phyloP scores from a whole-genome alignment of 129 eudicot genomes.

The Chrysanthemum makinoi region DNA sequence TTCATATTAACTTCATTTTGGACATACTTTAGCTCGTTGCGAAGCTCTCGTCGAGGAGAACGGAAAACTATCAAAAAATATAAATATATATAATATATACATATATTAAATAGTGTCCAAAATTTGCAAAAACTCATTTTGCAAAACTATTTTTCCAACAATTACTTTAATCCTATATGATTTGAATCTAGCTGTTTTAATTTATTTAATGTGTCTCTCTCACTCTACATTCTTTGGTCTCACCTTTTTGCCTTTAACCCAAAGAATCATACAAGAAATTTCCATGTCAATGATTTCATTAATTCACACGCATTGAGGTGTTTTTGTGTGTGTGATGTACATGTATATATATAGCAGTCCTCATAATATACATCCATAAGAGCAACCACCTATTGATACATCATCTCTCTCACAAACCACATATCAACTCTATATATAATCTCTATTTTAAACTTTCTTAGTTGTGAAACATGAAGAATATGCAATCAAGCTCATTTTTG shows the following conservation, averaged over 20 bases:
- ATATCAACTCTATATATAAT: constrained; percentile 8
- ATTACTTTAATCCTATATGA: too few species aligned
- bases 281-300: not conserved
- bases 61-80: too few species aligned
- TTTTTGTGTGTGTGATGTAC: not conserved
- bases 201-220: not conserved
- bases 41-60: too few species aligned
- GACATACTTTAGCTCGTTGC: too few species aligned
- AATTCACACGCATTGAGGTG: not conserved
- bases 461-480: constrained; percentile 19
- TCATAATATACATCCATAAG: constrained; percentile 1
- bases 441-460: not conserved
- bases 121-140: too few species aligned
- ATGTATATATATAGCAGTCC: not conserved
- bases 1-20: too few species aligned
- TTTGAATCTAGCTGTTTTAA: not conserved
- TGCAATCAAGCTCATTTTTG: constrained; percentile 20
- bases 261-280: not conserved
- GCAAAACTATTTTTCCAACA: too few species aligned
- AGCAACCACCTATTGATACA: constrained; percentile 13
- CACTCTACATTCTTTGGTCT: not conserved
- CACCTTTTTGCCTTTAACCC: not conserved
- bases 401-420: not conserved
- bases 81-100: too few species aligned
- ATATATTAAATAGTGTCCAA: too few species aligned